These are phyloP conservation scores for Narthecium ossifragum DNA, from an alignment of 106 monocot species.

Conservation along the genomic window DNA sequence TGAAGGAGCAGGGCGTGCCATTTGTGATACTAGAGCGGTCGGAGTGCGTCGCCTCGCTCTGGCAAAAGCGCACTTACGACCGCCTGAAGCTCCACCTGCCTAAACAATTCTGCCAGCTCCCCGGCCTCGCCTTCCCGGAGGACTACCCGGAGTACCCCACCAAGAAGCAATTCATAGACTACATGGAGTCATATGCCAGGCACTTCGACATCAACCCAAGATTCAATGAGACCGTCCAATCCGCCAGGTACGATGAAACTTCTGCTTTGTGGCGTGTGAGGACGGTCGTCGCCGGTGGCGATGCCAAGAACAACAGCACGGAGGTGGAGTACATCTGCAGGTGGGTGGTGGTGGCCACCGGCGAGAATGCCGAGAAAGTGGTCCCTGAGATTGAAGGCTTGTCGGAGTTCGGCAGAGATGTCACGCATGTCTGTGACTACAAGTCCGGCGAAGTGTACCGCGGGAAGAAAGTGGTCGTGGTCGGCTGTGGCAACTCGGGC, in stretches of 20 bases:
- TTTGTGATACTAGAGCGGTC: constrained; percentile 46
- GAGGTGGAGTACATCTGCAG: constrained; percentile 54
- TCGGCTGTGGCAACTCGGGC: constrained; percentile 33
- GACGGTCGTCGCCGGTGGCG: not conserved
- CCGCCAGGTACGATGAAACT: constrained; percentile 33
- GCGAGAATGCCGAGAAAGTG: constrained; percentile 49
- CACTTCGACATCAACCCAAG: constrained; percentile 34
- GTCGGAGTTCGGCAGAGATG: constrained; percentile 16
- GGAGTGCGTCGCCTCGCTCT: constrained; percentile 55
- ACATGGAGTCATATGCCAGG: constrained; percentile 34
- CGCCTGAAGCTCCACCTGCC: constrained; percentile 59
- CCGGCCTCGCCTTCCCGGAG: constrained; percentile 33
- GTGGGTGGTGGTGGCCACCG: constrained; percentile 58
- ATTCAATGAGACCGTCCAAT: constrained; percentile 35
- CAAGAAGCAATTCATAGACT: constrained; percentile 39
- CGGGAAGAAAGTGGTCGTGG: constrained; percentile 36
- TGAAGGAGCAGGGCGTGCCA: constrained; percentile 32
- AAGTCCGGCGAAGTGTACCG: constrained; percentile 34
- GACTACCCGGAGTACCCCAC: constrained; percentile 48
- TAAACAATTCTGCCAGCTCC: constrained; percentile 52
- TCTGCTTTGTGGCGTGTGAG: constrained; percentile 35
- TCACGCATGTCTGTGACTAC: constrained; percentile 42
- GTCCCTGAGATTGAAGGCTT: constrained; percentile 45
- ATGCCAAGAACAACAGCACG: not conserved
- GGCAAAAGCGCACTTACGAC: constrained; percentile 50